Evolutionary conservation across 306 rosid species (phyloP).

Genomic region (Trifolium dubium): DNA sequence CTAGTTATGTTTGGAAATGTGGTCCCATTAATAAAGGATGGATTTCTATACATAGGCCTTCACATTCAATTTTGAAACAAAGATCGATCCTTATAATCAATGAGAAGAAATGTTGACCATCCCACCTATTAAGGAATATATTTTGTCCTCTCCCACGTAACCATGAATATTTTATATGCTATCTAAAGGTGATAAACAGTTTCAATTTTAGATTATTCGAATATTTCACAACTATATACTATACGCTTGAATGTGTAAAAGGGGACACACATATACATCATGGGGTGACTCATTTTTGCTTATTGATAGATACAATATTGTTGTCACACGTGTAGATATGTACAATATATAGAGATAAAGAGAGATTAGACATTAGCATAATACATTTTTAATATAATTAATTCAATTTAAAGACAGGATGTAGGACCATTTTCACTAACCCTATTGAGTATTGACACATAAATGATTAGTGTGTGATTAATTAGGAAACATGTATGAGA

Average conservation of each 20-base stretch:
- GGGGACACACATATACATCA: constrained; percentile 28
- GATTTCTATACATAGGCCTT: constrained; percentile 21
- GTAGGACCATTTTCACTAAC: constrained; percentile 45
- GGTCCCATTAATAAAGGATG: constrained; percentile 40
- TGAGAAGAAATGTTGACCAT: constrained; percentile 38
- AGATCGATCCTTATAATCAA: constrained; percentile 25
- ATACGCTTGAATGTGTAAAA: constrained; percentile 15
- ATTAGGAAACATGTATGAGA: constrained; percentile 44
- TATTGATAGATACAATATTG: neutral
- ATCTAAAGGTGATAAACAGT: constrained; percentile 21
- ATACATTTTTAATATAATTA: neutral
- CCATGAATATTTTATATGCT: constrained; percentile 36
- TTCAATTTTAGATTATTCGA: constrained; percentile 7
- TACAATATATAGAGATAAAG: neutral
- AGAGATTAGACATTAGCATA: neutral
- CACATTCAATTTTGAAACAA: constrained; percentile 11
- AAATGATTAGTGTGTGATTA: constrained; percentile 62
- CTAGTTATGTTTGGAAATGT: constrained; percentile 40
- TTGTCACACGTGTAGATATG: constrained; percentile 2
- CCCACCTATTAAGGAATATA: constrained; percentile 37
- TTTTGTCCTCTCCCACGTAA: constrained; percentile 12
- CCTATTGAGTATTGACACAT: constrained; percentile 20
- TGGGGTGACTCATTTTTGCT: constrained; percentile 16
- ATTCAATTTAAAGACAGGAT: constrained; percentile 8
- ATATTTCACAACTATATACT: constrained; percentile 5